Evolutionary conservation across 2,329 filamentous ascomycete genomes (phyloP).

Genomic region (Trichoderma asperellum): DNA sequence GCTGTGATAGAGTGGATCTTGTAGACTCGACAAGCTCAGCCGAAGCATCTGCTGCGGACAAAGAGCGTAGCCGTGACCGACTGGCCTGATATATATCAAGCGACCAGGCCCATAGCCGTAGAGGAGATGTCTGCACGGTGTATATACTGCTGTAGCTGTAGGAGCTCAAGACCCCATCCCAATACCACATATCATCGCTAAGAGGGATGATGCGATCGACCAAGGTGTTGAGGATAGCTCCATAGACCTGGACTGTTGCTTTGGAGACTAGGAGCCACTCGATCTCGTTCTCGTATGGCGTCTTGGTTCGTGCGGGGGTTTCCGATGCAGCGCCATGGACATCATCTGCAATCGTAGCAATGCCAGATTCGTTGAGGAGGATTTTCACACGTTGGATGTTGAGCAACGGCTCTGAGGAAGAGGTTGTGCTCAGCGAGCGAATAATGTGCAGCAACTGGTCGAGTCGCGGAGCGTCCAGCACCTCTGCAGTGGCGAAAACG

Average conservation of each 20-base stretch:
- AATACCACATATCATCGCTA: slow-evolving; percentile 90
- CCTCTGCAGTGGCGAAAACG: slow-evolving; percentile 44
- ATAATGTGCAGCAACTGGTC: slow-evolving; percentile 69
- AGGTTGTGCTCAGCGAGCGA: slow-evolving; percentile 71
- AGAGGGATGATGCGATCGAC: slow-evolving; percentile 82
- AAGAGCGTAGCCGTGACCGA: slow-evolving; percentile 48
- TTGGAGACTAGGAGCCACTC: slow-evolving; percentile 93
- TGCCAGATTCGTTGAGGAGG: slow-evolving; percentile 65
- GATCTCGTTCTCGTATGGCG: slow-evolving; percentile 72
- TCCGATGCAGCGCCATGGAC: slow-evolving; percentile 41
- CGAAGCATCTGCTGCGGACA: slow-evolving; percentile 38
- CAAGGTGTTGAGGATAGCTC: slow-evolving; percentile 74
- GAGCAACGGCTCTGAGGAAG: slow-evolving; percentile 66
- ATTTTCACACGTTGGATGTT: slow-evolving; percentile 61
- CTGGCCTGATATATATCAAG: slow-evolving; percentile 71
- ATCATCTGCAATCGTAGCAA: slow-evolving; percentile 50
- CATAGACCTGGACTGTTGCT: slow-evolving; percentile 88
- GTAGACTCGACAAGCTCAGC: slow-evolving; percentile 44
- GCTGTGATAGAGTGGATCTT: slow-evolving; percentile 49
- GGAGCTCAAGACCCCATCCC: slow-evolving; percentile 85
- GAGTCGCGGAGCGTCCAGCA: slow-evolving; percentile 57
- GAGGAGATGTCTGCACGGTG: slow-evolving; percentile 81
- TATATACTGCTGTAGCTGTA: slow-evolving; percentile 80
- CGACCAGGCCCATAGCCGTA: slow-evolving; percentile 72
- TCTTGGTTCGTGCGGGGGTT: slow-evolving; percentile 41